Conservation (phyloP, 306 rosid species). For the Trichosanthes truncata region DNA sequence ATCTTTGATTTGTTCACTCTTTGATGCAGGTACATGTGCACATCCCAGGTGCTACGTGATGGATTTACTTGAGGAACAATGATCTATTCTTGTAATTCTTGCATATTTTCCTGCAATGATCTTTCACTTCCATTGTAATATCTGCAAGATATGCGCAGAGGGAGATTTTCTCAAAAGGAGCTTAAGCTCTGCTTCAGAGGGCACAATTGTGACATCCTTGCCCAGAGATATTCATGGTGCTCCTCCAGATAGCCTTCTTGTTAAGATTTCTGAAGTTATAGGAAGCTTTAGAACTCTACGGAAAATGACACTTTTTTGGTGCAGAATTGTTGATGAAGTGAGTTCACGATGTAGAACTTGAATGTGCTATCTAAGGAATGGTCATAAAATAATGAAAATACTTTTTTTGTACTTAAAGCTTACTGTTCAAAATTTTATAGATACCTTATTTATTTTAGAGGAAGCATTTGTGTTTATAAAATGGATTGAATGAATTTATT, state of each 20-base stretch:
- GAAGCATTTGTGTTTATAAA: not conserved
- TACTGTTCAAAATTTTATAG: conserved; percentile 5
- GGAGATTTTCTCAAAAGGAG: conserved; percentile 68
- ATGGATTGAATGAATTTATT: conserved; percentile 1
- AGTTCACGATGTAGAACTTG: conserved; percentile 28
- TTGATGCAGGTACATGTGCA: conserved; percentile 66
- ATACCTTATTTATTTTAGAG: conserved; percentile 12
- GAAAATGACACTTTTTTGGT: conserved; percentile 88
- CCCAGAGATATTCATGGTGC: conserved; percentile 90
- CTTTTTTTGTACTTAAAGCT: not conserved
- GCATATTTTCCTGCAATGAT: conserved; percentile 35
- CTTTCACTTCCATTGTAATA: conserved; percentile 75
- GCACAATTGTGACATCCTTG: conserved; percentile 37
- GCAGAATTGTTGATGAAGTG: conserved; percentile 72
- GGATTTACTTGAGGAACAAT: conserved; percentile 7
- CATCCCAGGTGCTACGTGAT: conserved; percentile 23
- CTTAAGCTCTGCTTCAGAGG: conserved; percentile 42
- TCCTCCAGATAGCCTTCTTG: conserved; percentile 83
- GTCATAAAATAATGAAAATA: not conserved
- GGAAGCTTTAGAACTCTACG: conserved; percentile 65
- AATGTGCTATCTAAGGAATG: not conserved
- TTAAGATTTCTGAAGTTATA: conserved; percentile 77
- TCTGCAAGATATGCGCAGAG: conserved; percentile 91
- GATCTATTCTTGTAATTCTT: conserved; percentile 2
- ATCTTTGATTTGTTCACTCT: conserved; percentile 51